These are phyloP conservation scores for Silene latifolia DNA, from an alignment of 148 eudicot species.

Conservation along the genomic window DNA sequence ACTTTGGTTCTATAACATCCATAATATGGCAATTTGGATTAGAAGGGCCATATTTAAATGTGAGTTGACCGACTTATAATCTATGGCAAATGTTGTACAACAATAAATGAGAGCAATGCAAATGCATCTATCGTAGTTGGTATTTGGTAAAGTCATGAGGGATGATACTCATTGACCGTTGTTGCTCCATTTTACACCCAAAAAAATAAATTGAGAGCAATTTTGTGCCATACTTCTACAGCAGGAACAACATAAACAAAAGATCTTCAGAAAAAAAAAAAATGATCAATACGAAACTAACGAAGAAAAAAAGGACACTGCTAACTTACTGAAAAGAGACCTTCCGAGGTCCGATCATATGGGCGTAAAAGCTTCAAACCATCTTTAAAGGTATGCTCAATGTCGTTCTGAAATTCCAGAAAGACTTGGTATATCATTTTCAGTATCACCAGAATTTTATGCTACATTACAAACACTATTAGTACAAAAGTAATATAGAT, in stretches of 20 bases:
- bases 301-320: neutral
- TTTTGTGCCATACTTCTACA: neutral
- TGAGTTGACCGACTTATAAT: neutral
- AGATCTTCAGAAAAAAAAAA: neutral
- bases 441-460: neutral
- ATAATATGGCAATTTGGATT: neutral
- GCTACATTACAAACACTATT: neutral
- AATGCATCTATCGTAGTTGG: too few species aligned
- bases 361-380: conserved; percentile 68
- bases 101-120: neutral
- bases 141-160: neutral
- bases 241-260: neutral
- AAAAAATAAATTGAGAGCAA: neutral
- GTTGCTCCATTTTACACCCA: neutral
- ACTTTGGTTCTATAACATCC: neutral
- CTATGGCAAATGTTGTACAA: neutral
- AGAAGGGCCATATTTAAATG: neutral
- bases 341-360: conserved; percentile 79
- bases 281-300: neutral
- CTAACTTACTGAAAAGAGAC: conserved; percentile 67
- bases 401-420: conserved; percentile 38
- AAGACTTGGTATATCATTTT: neutral
- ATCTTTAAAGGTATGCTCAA: conserved; percentile 42
- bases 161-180: neutral
- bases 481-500: neutral